These are phyloP conservation scores for Volutella citrinella DNA, from an alignment of 2,329 filamentous ascomycete species.

Conservation along the genomic window DNA sequence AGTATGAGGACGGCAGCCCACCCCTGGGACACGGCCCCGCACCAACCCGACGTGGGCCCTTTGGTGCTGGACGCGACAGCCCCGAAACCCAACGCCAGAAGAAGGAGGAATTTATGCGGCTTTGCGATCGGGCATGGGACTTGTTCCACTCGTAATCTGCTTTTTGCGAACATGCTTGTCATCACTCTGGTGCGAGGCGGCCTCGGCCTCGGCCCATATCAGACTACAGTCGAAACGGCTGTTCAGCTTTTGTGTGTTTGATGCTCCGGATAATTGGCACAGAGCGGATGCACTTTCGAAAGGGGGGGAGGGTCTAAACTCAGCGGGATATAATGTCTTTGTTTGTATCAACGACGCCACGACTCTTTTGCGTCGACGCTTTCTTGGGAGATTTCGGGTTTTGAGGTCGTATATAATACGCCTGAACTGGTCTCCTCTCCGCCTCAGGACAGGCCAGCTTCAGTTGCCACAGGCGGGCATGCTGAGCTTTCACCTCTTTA, in stretches of 20 bases:
- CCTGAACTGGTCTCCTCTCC: too few relatives aligned
- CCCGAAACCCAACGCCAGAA: slow-evolving; percentile 81
- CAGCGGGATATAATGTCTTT: slow-evolving; percentile 25
- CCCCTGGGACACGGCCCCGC: slow-evolving; percentile 74
- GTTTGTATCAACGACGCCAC: slow-evolving; percentile 25
- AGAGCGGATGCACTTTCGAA: slow-evolving; percentile 14
- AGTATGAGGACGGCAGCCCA: slow-evolving; percentile 93
- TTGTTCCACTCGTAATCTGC: slow-evolving; percentile 84
- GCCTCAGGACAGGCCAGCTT: too few relatives aligned
- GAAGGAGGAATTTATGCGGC: slow-evolving; percentile 84
- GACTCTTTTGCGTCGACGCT: slow-evolving; percentile 22
- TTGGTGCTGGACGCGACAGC: slow-evolving; percentile 77
- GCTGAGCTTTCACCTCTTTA: slow-evolving; percentile 7
- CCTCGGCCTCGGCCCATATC: too few relatives aligned
- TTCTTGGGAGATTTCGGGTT: too few relatives aligned
- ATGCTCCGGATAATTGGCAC: slow-evolving; percentile 14
- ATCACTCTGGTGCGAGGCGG: too few relatives aligned
- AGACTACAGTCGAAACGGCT: slow-evolving; percentile 13
- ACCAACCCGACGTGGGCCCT: slow-evolving; percentile 62
- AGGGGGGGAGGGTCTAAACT: slow-evolving; percentile 11
- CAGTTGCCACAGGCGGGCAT: too few relatives aligned
- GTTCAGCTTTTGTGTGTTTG: too few relatives aligned
- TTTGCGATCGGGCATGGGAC: slow-evolving; percentile 93
- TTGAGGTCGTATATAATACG: too few relatives aligned
- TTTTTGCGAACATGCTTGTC: too few relatives aligned